Base-by-base conservation (phyloP, 179 eudicot genomes). In the Camellia oleifera region DNA sequence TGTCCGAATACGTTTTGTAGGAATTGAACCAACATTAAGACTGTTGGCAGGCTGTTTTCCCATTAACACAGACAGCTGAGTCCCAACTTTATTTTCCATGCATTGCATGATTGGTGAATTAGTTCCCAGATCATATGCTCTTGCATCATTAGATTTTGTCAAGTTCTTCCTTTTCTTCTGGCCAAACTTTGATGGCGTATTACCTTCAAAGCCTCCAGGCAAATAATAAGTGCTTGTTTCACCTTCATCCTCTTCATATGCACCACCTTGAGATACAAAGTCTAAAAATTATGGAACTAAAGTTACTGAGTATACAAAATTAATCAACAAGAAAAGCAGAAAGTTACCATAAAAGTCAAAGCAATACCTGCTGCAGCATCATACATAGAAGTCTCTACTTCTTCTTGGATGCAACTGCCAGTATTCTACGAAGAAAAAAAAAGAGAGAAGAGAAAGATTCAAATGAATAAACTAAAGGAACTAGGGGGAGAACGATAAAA, bases 1-100 rank as follows among this genome's bases (percentile, higher is more conserved):
- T 81, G 99, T 97, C 17, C 99, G 92, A 72, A 92, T 83, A 53
- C 97, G 95, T 83, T 94, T 97, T 53, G 95, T 92, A 56, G 99
- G 99, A 83, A 97, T 87, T 57, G 90, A 75, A 79, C 90, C 90
- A 82, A 83, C 89, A 86, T 86, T 85, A 81, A 87, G 87, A 84
- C 69, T 90, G 86, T 83, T 88, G 82, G 88, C 85, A 83, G 93
- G 87, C 77, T 97, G 88, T 87, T 95, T 97, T 20, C 88, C 90
- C 81, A 87, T 72, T 67, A 85, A 58, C 17, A 77, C 77, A 73
- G 89, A 83, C 73, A 82, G 91, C 50, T 87, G 89, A 62, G 79
- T 72, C 75, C 91, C 92, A 64, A 79, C 86, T 80, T 88, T 91
- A 81, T 84, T 91, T 71, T 94, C 97, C 76, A 82, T 72, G 81